Evolutionary conservation across 257 asterid species (phyloP), one percentile per base, ranked within the genome.

Genomic region (Solanum virginianum): DNA sequence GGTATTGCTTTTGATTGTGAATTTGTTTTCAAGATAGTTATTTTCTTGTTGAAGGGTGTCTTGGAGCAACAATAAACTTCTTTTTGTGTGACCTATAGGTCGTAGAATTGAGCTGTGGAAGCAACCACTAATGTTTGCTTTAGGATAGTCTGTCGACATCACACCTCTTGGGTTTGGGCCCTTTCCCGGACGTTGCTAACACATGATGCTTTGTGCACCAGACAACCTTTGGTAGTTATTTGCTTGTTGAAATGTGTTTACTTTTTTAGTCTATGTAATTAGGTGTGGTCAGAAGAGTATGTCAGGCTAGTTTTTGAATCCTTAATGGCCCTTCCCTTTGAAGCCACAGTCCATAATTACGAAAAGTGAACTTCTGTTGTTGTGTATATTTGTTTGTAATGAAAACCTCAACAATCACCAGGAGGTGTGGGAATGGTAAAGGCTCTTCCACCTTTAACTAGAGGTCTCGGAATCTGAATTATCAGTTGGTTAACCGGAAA

Each of bases 1-100:
- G 99, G 98, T 94, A 65, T 14, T 26, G 32, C 62, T 62, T 65
- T 47, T 18, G 29, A 18, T 49, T 57, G 24, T 17, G 15, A 85
- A 10, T 81, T 56, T 60, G 24, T 29, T 55, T 53, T 18, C 6
- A 70, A 15, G 16, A 14, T 56, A 56, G 62, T 56, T 7, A n/a
- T 63, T 63, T 65, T 26, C 41, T 26, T 6, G 71, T 65, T 26
- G 0, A 63, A 63, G 11, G 17, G 56, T 12, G 56, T 16, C 5
- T 13, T 51, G 2, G 17, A 4, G 56, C 56, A 51, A 51, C 7
- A 0, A 0, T 51, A 51, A 51, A 51, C 16, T 51, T 51, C 17
- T 51, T 51, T 4, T 2, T 51, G 1, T 5, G 17, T 13, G 14
- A 15, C 6, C 14, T 51, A 51, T 51, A 51, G 55, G 16, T 12